Evolutionary conservation across 768 basidiomycete species (phyloP), one percentile per base, ranked within the genome.

Genomic region (Amylocystis lapponica): DNA sequence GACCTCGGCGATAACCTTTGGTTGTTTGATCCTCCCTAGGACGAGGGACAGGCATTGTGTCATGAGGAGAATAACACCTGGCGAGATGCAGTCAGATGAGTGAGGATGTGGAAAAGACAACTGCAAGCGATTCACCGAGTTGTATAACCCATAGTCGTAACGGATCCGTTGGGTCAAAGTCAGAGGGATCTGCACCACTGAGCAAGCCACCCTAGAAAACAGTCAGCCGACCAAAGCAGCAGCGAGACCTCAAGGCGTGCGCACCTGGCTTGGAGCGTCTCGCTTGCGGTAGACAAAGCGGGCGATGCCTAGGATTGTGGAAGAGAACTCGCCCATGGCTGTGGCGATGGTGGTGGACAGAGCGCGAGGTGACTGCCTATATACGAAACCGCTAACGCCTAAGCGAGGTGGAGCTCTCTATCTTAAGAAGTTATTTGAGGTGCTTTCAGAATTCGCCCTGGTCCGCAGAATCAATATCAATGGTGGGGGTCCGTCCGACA

Each of bases 1-100:
- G 21, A 95, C 79, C 48, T 89, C 86, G 5, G 86, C 82, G 21
- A 88, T 88, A 36, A 89, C 86, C 55, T 78, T 83, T 4, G 95
- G 95, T 54, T 97, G 95, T 19, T 76, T 75, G 26, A 95, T 65
- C 60, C 75, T 85, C n/a, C 76, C 69, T 27, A 97, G 70, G 3
- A 61, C 69, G 13, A 91, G 72, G 2, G 81, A 76, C n/a, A 93
- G 75, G 17, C 87, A 49, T 56, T 86, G 86, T 3, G 87, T 83
- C 41, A 82, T 86, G 32, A 72, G 64, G 39, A 99, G 75, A 65
- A 98, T 96, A 49, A 97, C 73, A 37, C 83, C 86, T 87, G 50
- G 3, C n/a, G 22, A 20, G 7, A n/a, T 23, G 20, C 22, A 22
- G 6, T 17, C 12, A n/a, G 20, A 19, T 23, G 3, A 22, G 5